Base-by-base conservation (phyloP, 225 moss, liverwort and hornwort species). In the Sphagnum contortum region DNA sequence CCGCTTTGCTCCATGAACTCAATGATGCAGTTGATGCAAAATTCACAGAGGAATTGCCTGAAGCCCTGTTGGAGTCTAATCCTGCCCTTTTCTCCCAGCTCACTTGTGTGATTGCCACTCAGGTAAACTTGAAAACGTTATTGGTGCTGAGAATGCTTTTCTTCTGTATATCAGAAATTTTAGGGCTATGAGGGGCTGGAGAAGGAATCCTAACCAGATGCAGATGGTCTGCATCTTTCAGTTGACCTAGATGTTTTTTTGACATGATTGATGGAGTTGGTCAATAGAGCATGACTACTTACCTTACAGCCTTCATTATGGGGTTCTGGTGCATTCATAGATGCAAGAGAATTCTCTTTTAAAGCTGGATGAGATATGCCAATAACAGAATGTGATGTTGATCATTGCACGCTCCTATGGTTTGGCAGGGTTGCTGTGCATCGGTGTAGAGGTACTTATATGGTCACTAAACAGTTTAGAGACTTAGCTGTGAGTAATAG, bases 331-430 rank as follows among this genome's bases (percentile, higher is more conserved):
- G 29, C 29, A 29, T 29, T 29, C 29, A 71, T 79, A 98, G 98
- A 87, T 98, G 89, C 85, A 87, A 8, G 93, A 93, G 77, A 87
- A 79, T 66, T 72, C 86, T 75, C 79, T 98, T 69, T 79, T 89
- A 69, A 91, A 93, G 76, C 73, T 98, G 85, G 98, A 98, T 76
- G 83, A 80, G 62, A 88, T 93, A 70, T 98, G 98, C 86, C 85
- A 93, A 72, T 87, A 84, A 76, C 87, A 86, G 66, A 79, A 89
- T 64, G 98, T 93, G 74, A 79, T 84, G 79, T 82, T 98, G 52
- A 79, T 98, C 60, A 81, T 91, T 62, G 93, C 98, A 49, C 83
- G 98, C 45, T 98, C 98, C 49, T 98, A 98, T 78, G 98, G 98
- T 69, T 84, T 98, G 79, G 78, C 90, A 63, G 98, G 98, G 64